A percentile compares a stretch with the other conserved stretches of the same genome.
Conservation (phyloP, 148 eudicot species). For the Rhododendron ferrugineum region DNA sequence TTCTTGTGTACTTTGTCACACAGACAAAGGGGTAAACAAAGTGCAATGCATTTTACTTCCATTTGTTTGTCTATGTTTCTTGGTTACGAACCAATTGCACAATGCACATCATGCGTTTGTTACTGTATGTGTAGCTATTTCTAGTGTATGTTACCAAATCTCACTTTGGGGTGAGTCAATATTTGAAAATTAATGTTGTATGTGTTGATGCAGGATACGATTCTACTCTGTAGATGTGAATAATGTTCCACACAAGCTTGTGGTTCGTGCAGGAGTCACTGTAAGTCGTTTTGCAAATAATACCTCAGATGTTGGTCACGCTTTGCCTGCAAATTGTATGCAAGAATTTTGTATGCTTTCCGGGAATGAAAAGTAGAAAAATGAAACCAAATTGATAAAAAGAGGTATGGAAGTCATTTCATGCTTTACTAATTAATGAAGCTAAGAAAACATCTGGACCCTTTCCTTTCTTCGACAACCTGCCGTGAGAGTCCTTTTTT, state of each 20-base stretch:
- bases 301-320: neutral
- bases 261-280: conserved; percentile 2
- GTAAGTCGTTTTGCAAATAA: neutral
- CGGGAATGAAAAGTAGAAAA: neutral
- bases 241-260: conserved; percentile 1
- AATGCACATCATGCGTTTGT: neutral
- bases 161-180: neutral
- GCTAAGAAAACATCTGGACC: neutral
- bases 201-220: conserved; percentile 31
- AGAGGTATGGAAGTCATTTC: neutral
- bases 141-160: neutral
- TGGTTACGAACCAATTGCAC: neutral
- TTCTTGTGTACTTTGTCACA: neutral
- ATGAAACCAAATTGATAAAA: neutral
- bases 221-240: conserved; percentile 59
- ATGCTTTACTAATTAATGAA: neutral
- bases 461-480: neutral
- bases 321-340: neutral
- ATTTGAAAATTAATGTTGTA: neutral
- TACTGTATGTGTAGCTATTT: neutral
- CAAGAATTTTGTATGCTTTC: neutral
- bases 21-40: neutral
- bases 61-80: neutral
- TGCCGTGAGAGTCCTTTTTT: neutral
- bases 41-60: neutral